These are phyloP conservation scores for Botrytis deweyae DNA, from an alignment of 2,329 filamentous ascomycete species.

Conservation along the genomic window DNA sequence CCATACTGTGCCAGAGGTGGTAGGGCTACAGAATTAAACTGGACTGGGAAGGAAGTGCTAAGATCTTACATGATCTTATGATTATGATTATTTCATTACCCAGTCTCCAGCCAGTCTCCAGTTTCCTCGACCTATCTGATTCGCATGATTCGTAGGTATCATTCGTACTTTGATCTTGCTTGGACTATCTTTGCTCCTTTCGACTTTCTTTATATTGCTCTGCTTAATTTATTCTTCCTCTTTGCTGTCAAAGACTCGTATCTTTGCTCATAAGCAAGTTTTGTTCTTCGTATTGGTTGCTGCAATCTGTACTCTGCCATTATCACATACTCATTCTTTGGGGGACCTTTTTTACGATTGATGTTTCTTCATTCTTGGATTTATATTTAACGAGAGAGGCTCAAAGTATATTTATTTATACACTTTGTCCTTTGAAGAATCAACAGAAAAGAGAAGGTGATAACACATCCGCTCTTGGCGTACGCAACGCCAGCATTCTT, in stretches of 20 bases:
- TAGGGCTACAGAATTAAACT: neutral
- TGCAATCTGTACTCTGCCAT: neutral
- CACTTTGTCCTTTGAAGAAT: neutral
- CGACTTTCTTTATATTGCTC: neutral
- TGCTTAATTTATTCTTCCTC: neutral
- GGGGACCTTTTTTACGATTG: neutral
- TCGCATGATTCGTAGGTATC: neutral
- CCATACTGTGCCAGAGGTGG: too few species aligned
- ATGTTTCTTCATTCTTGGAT: neutral
- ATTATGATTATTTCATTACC: neutral
- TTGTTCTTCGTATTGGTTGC: neutral
- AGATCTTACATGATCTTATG: neutral
- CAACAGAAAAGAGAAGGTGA: neutral
- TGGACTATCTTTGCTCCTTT: neutral
- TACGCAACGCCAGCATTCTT: neutral
- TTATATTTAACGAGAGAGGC: neutral
- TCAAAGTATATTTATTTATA: neutral
- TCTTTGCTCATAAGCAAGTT: neutral
- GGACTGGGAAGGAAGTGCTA: neutral
- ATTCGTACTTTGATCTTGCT: neutral
- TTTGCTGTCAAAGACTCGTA: neutral
- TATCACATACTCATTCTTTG: neutral
- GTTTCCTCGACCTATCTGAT: neutral
- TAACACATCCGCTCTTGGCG: conserved; percentile 5
- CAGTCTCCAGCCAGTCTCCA: too few species aligned